These are phyloP conservation scores for Cetradonia linearis DNA, from an alignment of 495 filamentous ascomycete genomes.

Conservation along the genomic window DNA sequence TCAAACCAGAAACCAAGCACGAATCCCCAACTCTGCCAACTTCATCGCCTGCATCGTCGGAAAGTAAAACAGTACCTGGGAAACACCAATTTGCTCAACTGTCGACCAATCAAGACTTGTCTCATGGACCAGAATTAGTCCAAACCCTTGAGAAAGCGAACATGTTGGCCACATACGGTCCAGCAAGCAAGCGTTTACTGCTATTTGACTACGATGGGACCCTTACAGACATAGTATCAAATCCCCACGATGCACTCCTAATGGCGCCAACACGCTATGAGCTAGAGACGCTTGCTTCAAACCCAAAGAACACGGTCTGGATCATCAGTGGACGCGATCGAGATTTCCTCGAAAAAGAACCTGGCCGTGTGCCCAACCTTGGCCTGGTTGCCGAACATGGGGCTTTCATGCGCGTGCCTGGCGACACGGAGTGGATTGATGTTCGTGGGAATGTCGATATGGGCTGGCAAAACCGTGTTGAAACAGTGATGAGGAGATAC, in stretches of 20 bases:
- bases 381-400: slow-evolving; percentile 94
- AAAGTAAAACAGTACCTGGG: background rate
- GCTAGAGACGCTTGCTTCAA: slow-evolving; percentile 65
- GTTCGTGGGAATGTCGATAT: slow-evolving; percentile 73
- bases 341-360: slow-evolving; percentile 73
- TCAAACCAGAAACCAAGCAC: background rate
- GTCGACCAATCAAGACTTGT: background rate
- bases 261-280: slow-evolving; percentile 70
- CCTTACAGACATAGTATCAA: slow-evolving; percentile 87
- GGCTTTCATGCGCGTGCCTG: slow-evolving; percentile 77
- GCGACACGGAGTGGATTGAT: slow-evolving; percentile 68
- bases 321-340: slow-evolving; percentile 93
- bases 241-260: slow-evolving; percentile 78
- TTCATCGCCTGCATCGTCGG: background rate
- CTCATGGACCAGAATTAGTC: background rate
- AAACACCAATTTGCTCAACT: background rate
- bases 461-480: slow-evolving; percentile 75
- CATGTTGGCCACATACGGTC: background rate
- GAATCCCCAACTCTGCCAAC: background rate
- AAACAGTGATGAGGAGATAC: slow-evolving; percentile 71
- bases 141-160: slow-evolving; percentile 10
- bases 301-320: slow-evolving; percentile 84
- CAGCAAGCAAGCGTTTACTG: slow-evolving; percentile 53
- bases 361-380: slow-evolving; percentile 73
- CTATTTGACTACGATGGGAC: slow-evolving; percentile 99